Conservation (phyloP, 495 filamentous ascomycete species). For the Mycothermus thermophilus region DNA sequence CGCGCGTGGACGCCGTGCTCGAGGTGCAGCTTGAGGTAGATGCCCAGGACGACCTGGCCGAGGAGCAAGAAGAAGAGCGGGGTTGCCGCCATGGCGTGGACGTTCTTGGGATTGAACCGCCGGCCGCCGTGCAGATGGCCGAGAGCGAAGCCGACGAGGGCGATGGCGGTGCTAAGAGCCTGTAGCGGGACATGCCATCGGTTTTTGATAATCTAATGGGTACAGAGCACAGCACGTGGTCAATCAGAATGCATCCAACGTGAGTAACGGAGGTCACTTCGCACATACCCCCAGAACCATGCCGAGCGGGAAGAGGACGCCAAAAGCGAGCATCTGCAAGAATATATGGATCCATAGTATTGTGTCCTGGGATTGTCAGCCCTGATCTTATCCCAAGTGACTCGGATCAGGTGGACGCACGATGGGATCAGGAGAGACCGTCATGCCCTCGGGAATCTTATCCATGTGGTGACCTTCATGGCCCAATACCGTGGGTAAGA, state of each 20-base stretch:
- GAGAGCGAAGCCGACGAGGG: constrained; percentile 75
- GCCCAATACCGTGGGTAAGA: constrained; percentile 33
- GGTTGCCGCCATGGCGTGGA: constrained; percentile 70
- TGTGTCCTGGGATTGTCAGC: constrained; percentile 42
- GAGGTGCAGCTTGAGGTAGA: constrained; percentile 83
- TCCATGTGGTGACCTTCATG: constrained; percentile 61
- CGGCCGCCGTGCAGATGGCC: constrained; percentile 83
- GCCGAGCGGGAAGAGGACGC: constrained; percentile 79
- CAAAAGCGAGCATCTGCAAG: constrained; percentile 75
- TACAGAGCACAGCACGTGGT: too few relatives aligned
- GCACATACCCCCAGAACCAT: constrained; percentile 82
- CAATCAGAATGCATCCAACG: too few relatives aligned
- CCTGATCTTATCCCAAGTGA: not conserved
- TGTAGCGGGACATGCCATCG: constrained; percentile 93
- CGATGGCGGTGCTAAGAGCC: constrained; percentile 55
- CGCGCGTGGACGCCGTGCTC: constrained; percentile 67
- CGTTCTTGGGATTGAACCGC: constrained; percentile 63
- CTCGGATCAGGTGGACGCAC: constrained; percentile 37
- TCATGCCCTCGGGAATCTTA: constrained; percentile 60
- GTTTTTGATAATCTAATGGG: constrained; percentile 64
- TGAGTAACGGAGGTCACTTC: too few relatives aligned
- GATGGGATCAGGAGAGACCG: constrained; percentile 71
- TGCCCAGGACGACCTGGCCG: constrained; percentile 62
- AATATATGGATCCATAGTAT: constrained; percentile 91
- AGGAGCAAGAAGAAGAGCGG: constrained; percentile 65